phyloP scores from a whole-genome alignment of 2,329 filamentous ascomycete genomes.

The Chrysosporium keratinophilum region DNA sequence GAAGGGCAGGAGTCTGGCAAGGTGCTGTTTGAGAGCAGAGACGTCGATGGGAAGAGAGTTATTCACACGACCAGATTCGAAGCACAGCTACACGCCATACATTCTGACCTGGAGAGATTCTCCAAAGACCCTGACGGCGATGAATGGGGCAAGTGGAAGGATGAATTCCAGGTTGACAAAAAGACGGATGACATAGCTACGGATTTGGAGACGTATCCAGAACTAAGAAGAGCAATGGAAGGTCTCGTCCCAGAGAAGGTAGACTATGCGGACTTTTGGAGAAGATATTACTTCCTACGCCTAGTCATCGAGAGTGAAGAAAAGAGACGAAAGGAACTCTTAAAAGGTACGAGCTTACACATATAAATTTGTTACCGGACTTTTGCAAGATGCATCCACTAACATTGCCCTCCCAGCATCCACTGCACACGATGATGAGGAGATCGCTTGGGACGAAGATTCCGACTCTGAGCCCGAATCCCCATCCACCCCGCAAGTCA shows the following conservation, averaged over 20 bases:
- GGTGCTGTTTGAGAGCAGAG: slow-evolving; percentile 87
- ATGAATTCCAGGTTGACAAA: slow-evolving; percentile 65
- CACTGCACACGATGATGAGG: slow-evolving; percentile 53
- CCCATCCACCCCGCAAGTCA: slow-evolving; percentile 35
- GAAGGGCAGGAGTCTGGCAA: slow-evolving; percentile 33
- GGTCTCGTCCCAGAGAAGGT: slow-evolving; percentile 86
- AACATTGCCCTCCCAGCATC: not conserved
- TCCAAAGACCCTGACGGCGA: slow-evolving; percentile 65
- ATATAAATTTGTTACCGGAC: not conserved
- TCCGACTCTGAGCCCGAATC: slow-evolving; percentile 47
- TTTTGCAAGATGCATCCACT: not conserved
- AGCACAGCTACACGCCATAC: slow-evolving; percentile 89
- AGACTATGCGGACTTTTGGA: slow-evolving; percentile 86
- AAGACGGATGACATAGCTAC: slow-evolving; percentile 74
- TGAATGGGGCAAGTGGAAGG: slow-evolving; percentile 64
- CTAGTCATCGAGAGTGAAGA: slow-evolving; percentile 92
- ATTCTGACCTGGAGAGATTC: slow-evolving; percentile 74
- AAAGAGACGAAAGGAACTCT: slow-evolving; percentile 71
- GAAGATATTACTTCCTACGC: slow-evolving; percentile 86
- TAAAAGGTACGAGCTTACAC: slow-evolving; percentile 59
- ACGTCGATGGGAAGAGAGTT: slow-evolving; percentile 76
- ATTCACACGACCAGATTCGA: slow-evolving; percentile 93
- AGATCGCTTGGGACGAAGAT: slow-evolving; percentile 61
- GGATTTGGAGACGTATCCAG: slow-evolving; percentile 76
- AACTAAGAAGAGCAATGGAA: slow-evolving; percentile 84